These are phyloP conservation scores for Pseudognaphalium luteoalbum DNA, from an alignment of 129 eudicot genomes.

Conservation along the genomic window DNA sequence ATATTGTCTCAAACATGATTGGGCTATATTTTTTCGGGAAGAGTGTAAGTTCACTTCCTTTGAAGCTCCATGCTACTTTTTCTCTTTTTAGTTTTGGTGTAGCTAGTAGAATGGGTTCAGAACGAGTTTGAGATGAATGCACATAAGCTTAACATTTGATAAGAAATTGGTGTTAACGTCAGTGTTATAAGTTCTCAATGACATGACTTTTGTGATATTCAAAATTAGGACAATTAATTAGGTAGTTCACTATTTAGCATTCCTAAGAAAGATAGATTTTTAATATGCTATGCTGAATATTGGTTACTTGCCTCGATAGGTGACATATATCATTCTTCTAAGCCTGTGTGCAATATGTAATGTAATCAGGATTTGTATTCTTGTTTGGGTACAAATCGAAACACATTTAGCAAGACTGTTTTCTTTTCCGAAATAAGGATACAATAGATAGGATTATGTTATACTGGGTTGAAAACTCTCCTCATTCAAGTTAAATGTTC, in stretches of 20 bases:
- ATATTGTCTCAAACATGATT: conserved; percentile 71
- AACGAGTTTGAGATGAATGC: conserved; percentile 1
- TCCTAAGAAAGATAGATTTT: too few species aligned
- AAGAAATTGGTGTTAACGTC: too few species aligned
- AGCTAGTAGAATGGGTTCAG: conserved; percentile 2
- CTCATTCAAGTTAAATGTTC: not conserved
- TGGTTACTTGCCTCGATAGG: not conserved
- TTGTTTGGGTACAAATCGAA: conserved; percentile 1
- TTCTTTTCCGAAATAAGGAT: too few species aligned
- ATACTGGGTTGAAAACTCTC: too few species aligned
- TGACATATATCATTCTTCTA: not conserved
- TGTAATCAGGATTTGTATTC: not conserved
- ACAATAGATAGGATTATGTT: too few species aligned
- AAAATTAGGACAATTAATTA: too few species aligned
- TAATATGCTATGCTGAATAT: too few species aligned
- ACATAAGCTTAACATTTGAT: too few species aligned
- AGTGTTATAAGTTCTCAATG: too few species aligned
- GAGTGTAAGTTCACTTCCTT: conserved; percentile 53
- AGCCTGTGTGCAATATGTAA: not conserved
- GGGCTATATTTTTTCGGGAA: conserved; percentile 83
- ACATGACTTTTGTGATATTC: too few species aligned
- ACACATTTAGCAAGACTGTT: not conserved
- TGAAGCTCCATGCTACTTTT: not conserved
- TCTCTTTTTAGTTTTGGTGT: not conserved
- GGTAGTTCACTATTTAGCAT: too few species aligned